These are phyloP conservation scores for Aspergillus sp. DNA, from an alignment of 2,329 filamentous ascomycete genomes.

Conservation along the genomic window DNA sequence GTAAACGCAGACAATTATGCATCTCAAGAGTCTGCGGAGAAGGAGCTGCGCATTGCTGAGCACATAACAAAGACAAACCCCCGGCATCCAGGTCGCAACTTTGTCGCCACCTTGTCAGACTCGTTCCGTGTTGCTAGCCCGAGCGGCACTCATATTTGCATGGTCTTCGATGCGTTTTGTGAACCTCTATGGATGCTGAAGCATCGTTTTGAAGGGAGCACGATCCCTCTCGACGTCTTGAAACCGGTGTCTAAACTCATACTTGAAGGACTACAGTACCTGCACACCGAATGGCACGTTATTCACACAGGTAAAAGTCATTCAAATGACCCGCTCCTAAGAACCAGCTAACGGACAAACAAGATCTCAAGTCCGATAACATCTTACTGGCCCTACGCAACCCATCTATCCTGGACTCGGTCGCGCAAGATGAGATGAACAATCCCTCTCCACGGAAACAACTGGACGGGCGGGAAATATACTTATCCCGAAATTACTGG, in stretches of 20 bases:
- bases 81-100: conserved; percentile 29
- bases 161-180: conserved; percentile 36
- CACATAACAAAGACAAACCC: conserved; percentile 29
- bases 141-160: conserved; percentile 32
- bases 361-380: conserved; percentile 42
- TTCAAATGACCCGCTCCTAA: conserved; percentile 2
- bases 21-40: conserved; percentile 19
- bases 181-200: conserved; percentile 35
- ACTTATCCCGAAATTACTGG: conserved; percentile 28
- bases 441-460: conserved; percentile 26
- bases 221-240: conserved; percentile 27
- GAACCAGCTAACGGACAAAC: conserved; percentile 12
- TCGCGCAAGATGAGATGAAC: conserved; percentile 25
- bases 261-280: conserved; percentile 39
- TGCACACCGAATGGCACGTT: conserved; percentile 39
- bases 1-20: conserved; percentile 28
- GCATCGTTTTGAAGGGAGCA: conserved; percentile 23
- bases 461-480: conserved; percentile 28
- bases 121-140: conserved; percentile 30
- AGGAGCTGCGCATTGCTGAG: conserved; percentile 31
- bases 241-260: conserved; percentile 32
- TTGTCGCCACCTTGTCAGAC: conserved; percentile 34
- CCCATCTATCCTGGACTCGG: conserved; percentile 22
- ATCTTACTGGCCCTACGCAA: conserved; percentile 32
- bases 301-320: conserved; percentile 38